These are phyloP conservation scores for Eragrostis curvula DNA, from an alignment of 176 grass and related monocot genomes.

Conservation along the genomic window DNA sequence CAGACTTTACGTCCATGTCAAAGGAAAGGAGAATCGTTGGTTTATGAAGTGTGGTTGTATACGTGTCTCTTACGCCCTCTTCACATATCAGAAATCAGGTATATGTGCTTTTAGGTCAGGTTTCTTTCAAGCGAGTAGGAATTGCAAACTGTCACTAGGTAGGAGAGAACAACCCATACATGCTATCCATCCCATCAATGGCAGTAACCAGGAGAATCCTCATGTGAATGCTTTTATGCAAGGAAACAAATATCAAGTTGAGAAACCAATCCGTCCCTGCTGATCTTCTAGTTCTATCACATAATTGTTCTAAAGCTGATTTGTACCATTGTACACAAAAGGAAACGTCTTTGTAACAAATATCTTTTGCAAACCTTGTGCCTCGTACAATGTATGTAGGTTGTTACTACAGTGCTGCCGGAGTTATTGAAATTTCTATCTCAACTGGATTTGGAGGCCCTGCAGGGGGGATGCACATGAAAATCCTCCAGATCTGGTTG, in stretches of 20 bases:
- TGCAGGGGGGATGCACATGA: constrained; percentile 42
- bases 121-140: background rate
- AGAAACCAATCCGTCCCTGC: background rate
- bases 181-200: background rate
- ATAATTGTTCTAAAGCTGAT: background rate
- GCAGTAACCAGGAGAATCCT: background rate
- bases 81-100: background rate
- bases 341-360: background rate
- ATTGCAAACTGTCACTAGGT: too few species aligned
- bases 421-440: background rate
- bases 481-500: constrained; percentile 26
- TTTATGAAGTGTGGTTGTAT: background rate
- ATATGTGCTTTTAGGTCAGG: background rate
- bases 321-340: background rate
- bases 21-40: background rate
- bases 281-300: background rate
- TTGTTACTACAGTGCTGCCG: background rate
- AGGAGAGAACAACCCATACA: too few species aligned
- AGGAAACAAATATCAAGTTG: constrained; percentile 19
- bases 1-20: constrained; percentile 3
- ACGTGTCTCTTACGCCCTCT: background rate
- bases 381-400: constrained; percentile 5
- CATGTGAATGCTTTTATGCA: background rate
- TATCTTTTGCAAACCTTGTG: constrained; percentile 12
- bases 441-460: constrained; percentile 3